Evolutionary conservation across 1,139 yeast species (phyloP).

Genomic region (Geotrichum cucujoidarum): DNA sequence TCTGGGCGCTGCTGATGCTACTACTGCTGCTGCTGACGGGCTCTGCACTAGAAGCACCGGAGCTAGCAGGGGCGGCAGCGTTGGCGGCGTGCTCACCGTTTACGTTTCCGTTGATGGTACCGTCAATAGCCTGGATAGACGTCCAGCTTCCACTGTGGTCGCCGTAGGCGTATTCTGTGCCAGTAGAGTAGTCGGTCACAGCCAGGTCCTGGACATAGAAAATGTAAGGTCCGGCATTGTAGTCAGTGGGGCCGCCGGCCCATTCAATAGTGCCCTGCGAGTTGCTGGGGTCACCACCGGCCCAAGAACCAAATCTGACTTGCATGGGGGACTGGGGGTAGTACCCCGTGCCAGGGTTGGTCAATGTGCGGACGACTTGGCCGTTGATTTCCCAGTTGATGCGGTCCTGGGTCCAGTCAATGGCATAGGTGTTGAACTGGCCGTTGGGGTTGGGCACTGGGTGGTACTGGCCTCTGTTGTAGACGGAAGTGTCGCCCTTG

Average conservation of each 20-base stretch:
- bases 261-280: constrained; percentile 66
- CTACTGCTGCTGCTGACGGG: constrained; percentile 17
- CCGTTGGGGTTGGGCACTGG: constrained; percentile 51
- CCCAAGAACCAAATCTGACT: constrained; percentile 67
- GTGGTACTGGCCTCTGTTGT: constrained; percentile 74
- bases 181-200: constrained; percentile 78
- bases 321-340: constrained; percentile 80
- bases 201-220: constrained; percentile 59
- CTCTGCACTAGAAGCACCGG: constrained; percentile 13
- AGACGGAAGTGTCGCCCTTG: constrained; percentile 71
- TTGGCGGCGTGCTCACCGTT: constrained; percentile 21
- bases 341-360: constrained; percentile 45
- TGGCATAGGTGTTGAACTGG: constrained; percentile 65
- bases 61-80: not conserved
- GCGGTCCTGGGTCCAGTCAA: constrained; percentile 70
- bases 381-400: constrained; percentile 65
- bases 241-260: constrained; percentile 81
- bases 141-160: constrained; percentile 64
- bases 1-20: constrained; percentile 15
- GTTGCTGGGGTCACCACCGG: constrained; percentile 71
- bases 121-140: constrained; percentile 61
- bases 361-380: constrained; percentile 50
- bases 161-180: constrained; percentile 58
- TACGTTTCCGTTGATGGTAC: constrained; percentile 59
- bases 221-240: constrained; percentile 57